These are phyloP conservation scores for Colletotrichum orchidophilum DNA, from an alignment of 2,329 filamentous ascomycete species.

Conservation along the genomic window DNA sequence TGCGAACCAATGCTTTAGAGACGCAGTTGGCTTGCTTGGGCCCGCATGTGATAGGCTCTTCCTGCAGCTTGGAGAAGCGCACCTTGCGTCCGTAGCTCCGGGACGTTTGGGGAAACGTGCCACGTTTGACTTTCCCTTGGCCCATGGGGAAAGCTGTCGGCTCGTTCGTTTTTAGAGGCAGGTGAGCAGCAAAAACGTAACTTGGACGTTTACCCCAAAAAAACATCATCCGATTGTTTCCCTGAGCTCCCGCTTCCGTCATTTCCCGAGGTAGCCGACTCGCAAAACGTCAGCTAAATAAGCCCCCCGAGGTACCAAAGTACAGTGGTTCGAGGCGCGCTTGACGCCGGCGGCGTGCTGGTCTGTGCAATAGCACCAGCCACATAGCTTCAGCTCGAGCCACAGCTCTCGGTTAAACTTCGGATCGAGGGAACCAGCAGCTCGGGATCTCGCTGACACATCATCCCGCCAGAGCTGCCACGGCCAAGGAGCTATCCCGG, in stretches of 20 bases:
- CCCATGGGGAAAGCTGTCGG: not conserved
- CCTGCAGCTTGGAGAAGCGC: not conserved
- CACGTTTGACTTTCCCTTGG: not conserved
- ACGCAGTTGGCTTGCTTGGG: not conserved
- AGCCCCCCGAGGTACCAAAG: too few species aligned
- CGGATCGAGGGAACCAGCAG: not conserved
- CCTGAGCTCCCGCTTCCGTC: conserved; percentile 17
- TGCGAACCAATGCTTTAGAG: conserved; percentile 8
- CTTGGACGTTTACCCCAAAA: conserved; percentile 10
- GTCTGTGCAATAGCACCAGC: not conserved
- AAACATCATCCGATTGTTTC: conserved; percentile 23
- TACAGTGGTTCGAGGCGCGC: not conserved
- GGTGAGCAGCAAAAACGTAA: not conserved
- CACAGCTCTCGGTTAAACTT: not conserved
- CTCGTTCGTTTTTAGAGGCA: not conserved
- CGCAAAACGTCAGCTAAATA: not conserved
- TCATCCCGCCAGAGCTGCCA: not conserved
- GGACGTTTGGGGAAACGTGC: conserved; percentile 12
- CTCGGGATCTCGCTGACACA: not conserved
- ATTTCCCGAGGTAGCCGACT: conserved; percentile 30
- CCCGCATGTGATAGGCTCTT: conserved; percentile 24
- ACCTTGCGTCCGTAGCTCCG: conserved; percentile 26
- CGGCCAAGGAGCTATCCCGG: not conserved
- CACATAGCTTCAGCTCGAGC: not conserved
- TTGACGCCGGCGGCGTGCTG: not conserved